These are phyloP conservation scores for Hordeum marinum DNA, from an alignment of 176 grass and related monocot species.

Conservation along the genomic window DNA sequence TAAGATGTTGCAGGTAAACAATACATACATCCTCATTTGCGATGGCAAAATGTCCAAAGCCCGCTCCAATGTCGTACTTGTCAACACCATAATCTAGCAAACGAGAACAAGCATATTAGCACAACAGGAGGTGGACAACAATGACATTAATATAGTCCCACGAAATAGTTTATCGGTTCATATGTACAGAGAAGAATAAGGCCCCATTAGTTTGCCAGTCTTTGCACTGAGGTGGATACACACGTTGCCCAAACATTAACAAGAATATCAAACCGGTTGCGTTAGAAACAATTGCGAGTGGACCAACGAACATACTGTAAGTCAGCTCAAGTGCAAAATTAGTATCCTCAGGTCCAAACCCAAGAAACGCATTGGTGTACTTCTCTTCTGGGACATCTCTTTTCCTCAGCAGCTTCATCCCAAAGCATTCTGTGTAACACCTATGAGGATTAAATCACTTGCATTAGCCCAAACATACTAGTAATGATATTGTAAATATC, in stretches of 20 bases:
- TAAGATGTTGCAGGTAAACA: not conserved
- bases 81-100: conserved; percentile 83
- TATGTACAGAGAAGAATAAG: not conserved
- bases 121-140: not conserved
- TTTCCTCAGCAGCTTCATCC: conserved; percentile 86
- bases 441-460: conserved; percentile 25
- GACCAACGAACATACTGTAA: conserved; percentile 55
- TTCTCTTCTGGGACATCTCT: conserved; percentile 93
- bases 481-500: not conserved
- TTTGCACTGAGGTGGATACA: not conserved
- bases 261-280: not conserved
- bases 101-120: conserved; percentile 7
- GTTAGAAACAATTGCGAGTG: not conserved
- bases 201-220: not conserved
- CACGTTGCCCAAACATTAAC: not conserved
- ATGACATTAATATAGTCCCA: not conserved
- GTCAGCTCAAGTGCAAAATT: conserved; percentile 91
- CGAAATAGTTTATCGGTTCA: not conserved
- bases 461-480: conserved; percentile 4
- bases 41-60: conserved; percentile 98
- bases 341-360: conserved; percentile 80
- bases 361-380: conserved; percentile 94
- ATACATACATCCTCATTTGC: conserved; percentile 76
- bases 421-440: conserved; percentile 92
- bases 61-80: conserved; percentile 92